phyloP scores from a whole-genome alignment of 2,329 filamentous ascomycete genomes.

The Fusarium sp. region DNA sequence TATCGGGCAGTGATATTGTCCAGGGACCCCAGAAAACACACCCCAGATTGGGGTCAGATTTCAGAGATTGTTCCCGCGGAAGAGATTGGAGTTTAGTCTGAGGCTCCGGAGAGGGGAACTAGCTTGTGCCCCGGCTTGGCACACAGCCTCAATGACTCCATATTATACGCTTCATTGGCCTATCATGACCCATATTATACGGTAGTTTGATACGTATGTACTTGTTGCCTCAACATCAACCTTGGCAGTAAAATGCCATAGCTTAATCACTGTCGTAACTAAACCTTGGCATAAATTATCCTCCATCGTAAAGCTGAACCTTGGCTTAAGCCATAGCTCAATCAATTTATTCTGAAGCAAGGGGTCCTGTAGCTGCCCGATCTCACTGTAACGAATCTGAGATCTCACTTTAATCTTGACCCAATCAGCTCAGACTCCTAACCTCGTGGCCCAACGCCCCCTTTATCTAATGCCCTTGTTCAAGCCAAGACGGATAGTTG shows the following conservation, averaged over 20 bases:
- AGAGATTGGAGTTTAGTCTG: neutral
- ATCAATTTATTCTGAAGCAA: neutral
- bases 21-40: neutral
- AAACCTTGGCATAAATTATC: neutral
- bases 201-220: neutral
- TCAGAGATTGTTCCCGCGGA: neutral
- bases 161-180: no score
- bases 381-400: constrained; percentile 41
- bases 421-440: constrained; percentile 24
- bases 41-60: neutral
- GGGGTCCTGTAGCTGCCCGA: constrained; percentile 42
- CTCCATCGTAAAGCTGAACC: neutral
- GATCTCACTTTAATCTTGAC: constrained; percentile 4
- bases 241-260: neutral
- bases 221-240: neutral
- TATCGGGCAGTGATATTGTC: constrained; percentile 20
- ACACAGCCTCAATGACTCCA: constrained; percentile 27
- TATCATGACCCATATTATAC: neutral
- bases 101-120: constrained; percentile 7
- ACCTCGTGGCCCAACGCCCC: constrained; percentile 40
- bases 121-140: constrained; percentile 35
- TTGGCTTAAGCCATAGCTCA: no score
- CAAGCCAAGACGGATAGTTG: constrained; percentile 7
- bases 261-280: constrained; percentile 11
- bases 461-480: neutral